Evolutionary conservation across 441 rosid genomes (phyloP).

Genomic region (Gossypium gossypioides): DNA sequence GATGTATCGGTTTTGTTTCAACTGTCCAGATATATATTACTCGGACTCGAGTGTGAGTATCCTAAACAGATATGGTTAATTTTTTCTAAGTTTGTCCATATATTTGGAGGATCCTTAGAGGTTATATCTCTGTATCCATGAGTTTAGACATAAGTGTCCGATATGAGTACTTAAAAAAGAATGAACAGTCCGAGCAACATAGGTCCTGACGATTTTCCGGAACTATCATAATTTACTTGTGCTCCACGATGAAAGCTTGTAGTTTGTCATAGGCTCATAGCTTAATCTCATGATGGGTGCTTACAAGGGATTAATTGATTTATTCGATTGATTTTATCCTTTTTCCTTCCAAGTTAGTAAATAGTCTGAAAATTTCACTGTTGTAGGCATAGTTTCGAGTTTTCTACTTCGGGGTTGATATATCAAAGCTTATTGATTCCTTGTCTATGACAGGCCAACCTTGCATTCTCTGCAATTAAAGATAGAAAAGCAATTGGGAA

Average conservation of each 20-base stretch:
- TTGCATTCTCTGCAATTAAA: constrained; percentile 65
- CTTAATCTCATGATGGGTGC: background rate
- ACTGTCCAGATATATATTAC: too few species aligned
- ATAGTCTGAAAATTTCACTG: background rate
- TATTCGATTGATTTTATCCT: background rate
- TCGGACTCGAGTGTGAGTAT: too few species aligned
- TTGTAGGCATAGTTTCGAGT: background rate
- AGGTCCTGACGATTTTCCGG: background rate
- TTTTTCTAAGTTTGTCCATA: too few species aligned
- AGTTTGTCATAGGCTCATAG: background rate
- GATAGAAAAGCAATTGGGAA: constrained; percentile 87
- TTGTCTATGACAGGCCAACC: constrained; percentile 50
- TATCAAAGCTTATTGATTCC: background rate
- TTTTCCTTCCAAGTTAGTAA: background rate
- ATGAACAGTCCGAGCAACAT: too few species aligned
- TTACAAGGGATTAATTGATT: too few species aligned
- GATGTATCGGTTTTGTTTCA: background rate
- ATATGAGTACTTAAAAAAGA: too few species aligned
- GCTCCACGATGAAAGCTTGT: background rate
- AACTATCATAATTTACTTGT: background rate
- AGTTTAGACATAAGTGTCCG: too few species aligned
- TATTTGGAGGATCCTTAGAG: too few species aligned
- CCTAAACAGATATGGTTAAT: too few species aligned
- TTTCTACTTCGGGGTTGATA: background rate
- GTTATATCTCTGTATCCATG: too few species aligned